Evolutionary conservation across 805 yeast genomes (phyloP).

Genomic region (Scheffersomyces amazonensis): DNA sequence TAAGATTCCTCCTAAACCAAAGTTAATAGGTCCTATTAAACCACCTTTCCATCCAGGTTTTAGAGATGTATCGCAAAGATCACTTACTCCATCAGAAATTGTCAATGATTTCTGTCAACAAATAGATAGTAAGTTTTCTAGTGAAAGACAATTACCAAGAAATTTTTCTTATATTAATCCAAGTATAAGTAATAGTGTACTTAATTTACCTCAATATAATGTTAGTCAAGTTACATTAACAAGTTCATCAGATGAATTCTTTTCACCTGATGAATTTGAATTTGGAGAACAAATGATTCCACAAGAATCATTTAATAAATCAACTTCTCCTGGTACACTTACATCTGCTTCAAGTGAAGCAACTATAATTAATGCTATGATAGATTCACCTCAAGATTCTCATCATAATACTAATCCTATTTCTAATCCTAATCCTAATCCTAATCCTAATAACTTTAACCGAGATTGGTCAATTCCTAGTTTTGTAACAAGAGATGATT

Average conservation of each 20-base stretch:
- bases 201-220: not conserved
- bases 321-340: not conserved
- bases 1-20: not conserved
- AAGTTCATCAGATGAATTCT: conserved; percentile 33
- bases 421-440: not conserved
- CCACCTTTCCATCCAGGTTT: not conserved
- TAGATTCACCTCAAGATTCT: not conserved
- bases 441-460: no score
- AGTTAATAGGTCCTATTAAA: no score
- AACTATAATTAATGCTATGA: conserved; percentile 15
- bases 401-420: not conserved
- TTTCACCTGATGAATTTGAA: conserved; percentile 28
- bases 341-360: conserved; percentile 16
- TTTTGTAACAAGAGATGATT: conserved; percentile 19
- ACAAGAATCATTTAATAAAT: not conserved
- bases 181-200: not conserved
- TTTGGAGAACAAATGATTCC: not conserved
- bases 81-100: conserved; percentile 23
- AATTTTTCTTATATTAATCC: not conserved
- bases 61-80: conserved; percentile 18
- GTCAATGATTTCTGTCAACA: conserved; percentile 26
- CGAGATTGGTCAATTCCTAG: conserved; percentile 1
- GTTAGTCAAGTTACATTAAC: conserved; percentile 4
- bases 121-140: conserved; percentile 13
- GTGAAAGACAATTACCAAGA: not conserved